A percentile compares a stretch with the other conserved stretches of the same genome.
phyloP scores from a whole-genome alignment of 2,329 filamentous ascomycete genomes.

The Trichoderma polysporum region DNA sequence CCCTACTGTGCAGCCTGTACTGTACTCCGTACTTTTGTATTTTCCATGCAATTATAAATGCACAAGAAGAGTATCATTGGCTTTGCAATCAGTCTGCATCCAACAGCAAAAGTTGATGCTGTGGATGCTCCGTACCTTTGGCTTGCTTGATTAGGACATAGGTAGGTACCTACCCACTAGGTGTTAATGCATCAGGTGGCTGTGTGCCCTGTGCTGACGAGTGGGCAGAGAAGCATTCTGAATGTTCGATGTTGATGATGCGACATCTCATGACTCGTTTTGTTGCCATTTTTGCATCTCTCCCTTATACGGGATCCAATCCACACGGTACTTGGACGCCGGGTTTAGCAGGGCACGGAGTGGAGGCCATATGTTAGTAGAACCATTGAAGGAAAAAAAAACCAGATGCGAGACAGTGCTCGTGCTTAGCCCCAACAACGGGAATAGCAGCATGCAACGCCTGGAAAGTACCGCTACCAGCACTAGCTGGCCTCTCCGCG shows the following conservation, averaged over 20 bases:
- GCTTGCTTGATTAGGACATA: no score
- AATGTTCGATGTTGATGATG: not conserved
- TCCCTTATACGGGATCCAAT: not conserved
- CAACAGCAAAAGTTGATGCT: not conserved
- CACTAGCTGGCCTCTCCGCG: conserved; percentile 5
- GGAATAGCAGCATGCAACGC: not conserved
- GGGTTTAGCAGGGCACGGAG: no score
- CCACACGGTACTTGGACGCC: not conserved
- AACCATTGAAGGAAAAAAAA: not conserved
- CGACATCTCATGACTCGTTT: not conserved
- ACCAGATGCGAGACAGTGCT: not conserved
- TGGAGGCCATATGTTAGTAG: no score
- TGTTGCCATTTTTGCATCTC: not conserved
- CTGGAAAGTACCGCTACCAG: not conserved
- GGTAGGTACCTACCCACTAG: no score
- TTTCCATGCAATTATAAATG: not conserved
- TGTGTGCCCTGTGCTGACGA: not conserved
- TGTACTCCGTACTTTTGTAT: not conserved
- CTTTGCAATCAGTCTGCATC: not conserved
- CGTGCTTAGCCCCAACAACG: not conserved
- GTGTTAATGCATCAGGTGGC: not conserved
- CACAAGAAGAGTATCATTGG: not conserved
- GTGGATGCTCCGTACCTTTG: no score
- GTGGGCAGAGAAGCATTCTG: not conserved
- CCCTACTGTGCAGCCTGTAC: no score